A percentile compares a stretch with the other conserved stretches of the same genome.
Conservation (phyloP, 345 rosid species). For the Pugionium cornutum region DNA sequence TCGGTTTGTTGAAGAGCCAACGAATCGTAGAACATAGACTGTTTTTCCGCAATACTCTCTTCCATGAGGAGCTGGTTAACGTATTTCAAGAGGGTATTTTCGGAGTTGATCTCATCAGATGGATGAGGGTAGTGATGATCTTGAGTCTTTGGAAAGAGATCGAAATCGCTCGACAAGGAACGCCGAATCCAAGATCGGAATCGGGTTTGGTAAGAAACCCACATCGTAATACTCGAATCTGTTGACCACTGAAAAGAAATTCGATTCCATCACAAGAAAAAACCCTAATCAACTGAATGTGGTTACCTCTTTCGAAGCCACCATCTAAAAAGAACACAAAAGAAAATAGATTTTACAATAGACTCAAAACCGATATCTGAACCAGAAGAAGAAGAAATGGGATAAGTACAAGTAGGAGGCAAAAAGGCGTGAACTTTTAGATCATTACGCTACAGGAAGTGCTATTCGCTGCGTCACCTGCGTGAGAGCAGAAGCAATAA, state of each 20-base stretch:
- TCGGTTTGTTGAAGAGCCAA: conserved; percentile 65
- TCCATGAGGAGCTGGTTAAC: conserved; percentile 74
- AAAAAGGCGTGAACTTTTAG: neutral
- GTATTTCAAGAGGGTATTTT: conserved; percentile 58
- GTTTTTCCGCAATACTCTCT: conserved; percentile 60
- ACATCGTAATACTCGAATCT: conserved; percentile 38
- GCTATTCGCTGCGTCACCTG: too few relatives aligned
- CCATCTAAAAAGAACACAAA: too few relatives aligned
- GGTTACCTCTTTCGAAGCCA: neutral
- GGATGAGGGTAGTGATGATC: conserved; percentile 31
- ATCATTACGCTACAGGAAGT: neutral
- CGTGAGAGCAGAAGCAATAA: conserved; percentile 3
- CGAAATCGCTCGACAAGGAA: conserved; percentile 38
- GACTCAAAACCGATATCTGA: neutral
- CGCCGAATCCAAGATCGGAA: conserved; percentile 37
- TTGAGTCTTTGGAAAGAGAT: conserved; percentile 23
- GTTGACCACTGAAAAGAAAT: conserved; percentile 28
- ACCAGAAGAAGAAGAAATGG: neutral
- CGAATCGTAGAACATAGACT: conserved; percentile 51
- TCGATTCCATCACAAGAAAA: conserved; percentile 33
- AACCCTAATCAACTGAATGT: too few relatives aligned
- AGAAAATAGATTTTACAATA: too few relatives aligned
- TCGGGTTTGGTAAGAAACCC: conserved; percentile 27
- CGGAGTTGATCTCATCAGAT: conserved; percentile 45
- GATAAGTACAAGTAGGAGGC: neutral